phyloP scores from a whole-genome alignment of 2,329 filamentous ascomycete genomes.

The Diaporthe amygdali region DNA sequence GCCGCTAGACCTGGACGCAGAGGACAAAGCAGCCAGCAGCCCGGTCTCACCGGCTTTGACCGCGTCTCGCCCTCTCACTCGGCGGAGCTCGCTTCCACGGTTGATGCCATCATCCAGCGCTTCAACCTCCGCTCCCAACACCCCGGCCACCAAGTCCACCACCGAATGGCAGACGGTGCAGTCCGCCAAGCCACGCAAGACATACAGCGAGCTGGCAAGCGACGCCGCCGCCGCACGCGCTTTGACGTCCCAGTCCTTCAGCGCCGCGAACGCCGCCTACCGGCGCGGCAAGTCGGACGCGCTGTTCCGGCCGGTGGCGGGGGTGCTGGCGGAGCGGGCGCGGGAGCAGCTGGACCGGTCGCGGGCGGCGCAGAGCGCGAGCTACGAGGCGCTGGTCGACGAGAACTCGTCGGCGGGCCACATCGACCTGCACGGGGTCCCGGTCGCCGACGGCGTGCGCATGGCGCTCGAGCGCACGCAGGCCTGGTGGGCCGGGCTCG shows the following conservation, averaged over 20 bases:
- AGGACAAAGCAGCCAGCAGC: slow-evolving; percentile 18
- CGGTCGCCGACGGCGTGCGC: slow-evolving; percentile 78
- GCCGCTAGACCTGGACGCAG: slow-evolving; percentile 11
- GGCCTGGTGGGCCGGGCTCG: slow-evolving; percentile 77
- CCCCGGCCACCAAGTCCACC: not conserved
- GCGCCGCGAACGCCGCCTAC: slow-evolving; percentile 46
- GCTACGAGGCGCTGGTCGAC: slow-evolving; percentile 74
- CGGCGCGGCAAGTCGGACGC: slow-evolving; percentile 68
- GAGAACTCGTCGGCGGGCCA: slow-evolving; percentile 64
- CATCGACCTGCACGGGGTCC: slow-evolving; percentile 85
- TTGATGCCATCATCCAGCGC: slow-evolving; percentile 22
- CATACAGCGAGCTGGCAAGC: slow-evolving; percentile 19
- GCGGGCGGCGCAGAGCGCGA: slow-evolving; percentile 63
- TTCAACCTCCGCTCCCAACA: slow-evolving; percentile 34
- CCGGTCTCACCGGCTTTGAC: not conserved
- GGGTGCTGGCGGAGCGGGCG: slow-evolving; percentile 75
- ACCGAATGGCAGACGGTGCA: slow-evolving; percentile 20
- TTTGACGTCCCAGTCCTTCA: slow-evolving; percentile 32
- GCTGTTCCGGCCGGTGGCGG: slow-evolving; percentile 76
- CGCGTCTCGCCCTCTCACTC: not conserved
- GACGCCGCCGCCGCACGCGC: slow-evolving; percentile 12
- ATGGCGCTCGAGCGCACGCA: slow-evolving; percentile 73
- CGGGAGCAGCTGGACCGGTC: slow-evolving; percentile 66
- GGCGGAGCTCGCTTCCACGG: slow-evolving; percentile 19
- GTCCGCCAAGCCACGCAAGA: slow-evolving; percentile 17